Evolutionary conservation across 768 basidiomycete species (phyloP), one percentile per base, ranked within the genome.

Genomic region (Guyanaporus albipodus): DNA sequence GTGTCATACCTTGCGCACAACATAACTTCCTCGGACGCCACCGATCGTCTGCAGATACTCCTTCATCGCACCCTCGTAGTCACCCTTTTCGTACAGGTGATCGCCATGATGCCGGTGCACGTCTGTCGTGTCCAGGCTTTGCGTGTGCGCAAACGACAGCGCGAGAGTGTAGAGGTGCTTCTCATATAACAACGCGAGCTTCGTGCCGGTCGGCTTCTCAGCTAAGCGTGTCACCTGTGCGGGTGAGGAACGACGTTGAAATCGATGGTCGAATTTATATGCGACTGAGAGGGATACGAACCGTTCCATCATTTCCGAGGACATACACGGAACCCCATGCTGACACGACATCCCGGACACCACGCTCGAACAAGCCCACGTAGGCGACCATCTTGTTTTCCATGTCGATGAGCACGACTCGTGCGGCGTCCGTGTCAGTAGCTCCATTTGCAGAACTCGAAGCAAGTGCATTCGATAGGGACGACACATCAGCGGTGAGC

Each of bases 11-110:
- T 97, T 99, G 56, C 96, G 82, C 41, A 98, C 92, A 27, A 98
- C 93, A 67, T 97, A 96, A 61, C 93, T 96, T 0, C 94, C 91
- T 51, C 92, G 89, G 1, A 96, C 71, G 38, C 82, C 73, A 0
- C 95, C 91, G 17, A 98, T 85, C 0, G 96, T 98, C 60, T 88
- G 79, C 23, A 96, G 70, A 62, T 87, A 98, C 61, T 96, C 92
- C 28, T 80, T 77, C 89, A 97, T 95, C 0, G 94, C 86, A 6
- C 82, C 87, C 50, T 98, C 96, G 56, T 87, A 95, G 58, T 97
- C 92, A 5, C 85, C 86, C 65, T 95, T 96, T 15, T 73, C 59
- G 61, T 99, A 97, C 11, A 97, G 72, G 60, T 93, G 82, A 59
- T 98, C 94, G 1, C 92, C 95, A 59, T 93, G 95, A 48, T 86